Evolutionary conservation across 768 basidiomycete genomes (phyloP), one percentile per base, ranked within the genome.

Genomic region (Pisolithus tinctorius): DNA sequence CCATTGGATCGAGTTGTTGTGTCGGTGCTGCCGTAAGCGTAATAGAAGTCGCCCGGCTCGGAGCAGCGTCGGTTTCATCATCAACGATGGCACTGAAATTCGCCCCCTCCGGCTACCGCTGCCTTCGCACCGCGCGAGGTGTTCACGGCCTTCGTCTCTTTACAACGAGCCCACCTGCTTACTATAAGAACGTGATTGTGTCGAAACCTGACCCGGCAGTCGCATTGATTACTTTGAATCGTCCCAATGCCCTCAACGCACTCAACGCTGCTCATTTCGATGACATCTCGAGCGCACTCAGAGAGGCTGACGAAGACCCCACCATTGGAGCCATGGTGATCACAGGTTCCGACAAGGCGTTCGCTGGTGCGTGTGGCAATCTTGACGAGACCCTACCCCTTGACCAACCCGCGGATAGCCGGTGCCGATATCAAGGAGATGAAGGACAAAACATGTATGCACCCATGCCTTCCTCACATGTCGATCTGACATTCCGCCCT

Each of bases 381-480:
- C 34, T 34, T 34, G 34, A 5, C 34, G 34, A 34, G 34, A 4
- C 34, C 13, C 13, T 34, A 43, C 26, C 11, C 17, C 40, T 54
- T 26, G 26, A 50, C 31, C 13, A 23, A 34, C 34, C 41, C 41
- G 16, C 58, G 16, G 26, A 29, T 50, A 93, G 93, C 93, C 60
- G 93, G 95, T 3, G 95, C 95, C 20, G 95, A 99, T 69, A 97
- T 99, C 71, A 97, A 96, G 73, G 93, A 98, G 71, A 98, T 98
- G 95, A 93, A 93, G 69, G 90, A 94, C 71, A 93, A 93, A 71
- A 73, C 83, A 53, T 96, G 92, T 93, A 61, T 63, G 81, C 69
- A 26, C 13, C 34, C 8, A 13, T 17, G 10, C 1, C 14, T 27
- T 36, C n/a, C n/a, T 36, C 9, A 7, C 44, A 9, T 51, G 23